Conservation (phyloP, 2,329 filamentous ascomycete genomes). For the Pseudogymnoascus sp. region DNA sequence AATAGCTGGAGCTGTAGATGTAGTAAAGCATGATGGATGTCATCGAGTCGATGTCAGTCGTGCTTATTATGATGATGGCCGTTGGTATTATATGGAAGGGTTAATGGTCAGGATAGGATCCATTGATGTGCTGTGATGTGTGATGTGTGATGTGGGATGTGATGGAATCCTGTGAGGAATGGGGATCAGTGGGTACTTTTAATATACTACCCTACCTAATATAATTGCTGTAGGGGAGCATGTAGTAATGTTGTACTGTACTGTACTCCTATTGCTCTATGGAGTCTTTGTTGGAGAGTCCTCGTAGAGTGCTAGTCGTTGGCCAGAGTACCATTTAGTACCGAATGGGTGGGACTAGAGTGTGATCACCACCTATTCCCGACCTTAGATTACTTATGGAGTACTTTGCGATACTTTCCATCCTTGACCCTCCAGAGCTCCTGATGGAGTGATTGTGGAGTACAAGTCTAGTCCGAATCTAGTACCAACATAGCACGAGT, state of each 20-base stretch:
- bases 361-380: neutral
- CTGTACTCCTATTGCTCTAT: too few species aligned
- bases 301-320: too few species aligned
- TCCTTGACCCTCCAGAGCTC: neutral
- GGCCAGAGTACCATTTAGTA: neutral
- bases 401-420: neutral
- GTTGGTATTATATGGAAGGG: neutral
- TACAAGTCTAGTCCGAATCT: too few species aligned
- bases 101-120: neutral
- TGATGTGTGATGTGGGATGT: neutral
- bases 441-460: neutral
- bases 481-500: neutral
- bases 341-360: neutral
- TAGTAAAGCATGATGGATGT: neutral
- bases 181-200: neutral
- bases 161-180: neutral
- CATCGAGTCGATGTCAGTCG: neutral
- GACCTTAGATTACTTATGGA: neutral
- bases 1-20: neutral
- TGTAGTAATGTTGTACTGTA: too few species aligned
- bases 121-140: neutral
- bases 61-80: neutral
- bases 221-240: neutral
- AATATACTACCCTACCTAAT: neutral
- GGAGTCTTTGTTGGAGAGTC: too few species aligned